A percentile compares a stretch with the other conserved stretches of the same genome.
Conservation (phyloP, 2,329 filamentous ascomycete genomes). For the Knufia fluminis region DNA sequence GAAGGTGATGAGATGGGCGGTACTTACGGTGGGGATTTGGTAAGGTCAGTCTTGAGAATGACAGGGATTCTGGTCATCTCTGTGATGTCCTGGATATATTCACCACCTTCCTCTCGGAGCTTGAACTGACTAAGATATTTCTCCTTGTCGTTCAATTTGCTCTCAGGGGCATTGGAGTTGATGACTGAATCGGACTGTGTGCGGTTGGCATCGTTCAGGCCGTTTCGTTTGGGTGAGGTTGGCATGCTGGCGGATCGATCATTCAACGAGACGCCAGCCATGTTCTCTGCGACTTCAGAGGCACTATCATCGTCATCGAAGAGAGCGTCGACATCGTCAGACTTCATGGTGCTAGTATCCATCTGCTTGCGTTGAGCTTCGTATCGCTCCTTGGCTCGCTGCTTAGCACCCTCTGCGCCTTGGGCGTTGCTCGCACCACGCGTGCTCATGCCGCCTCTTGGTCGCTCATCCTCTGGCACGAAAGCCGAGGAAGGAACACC, state of each 20-base stretch:
- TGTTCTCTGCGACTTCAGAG: constrained; percentile 80
- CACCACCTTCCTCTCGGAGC: constrained; percentile 81
- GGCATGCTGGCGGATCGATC: constrained; percentile 94
- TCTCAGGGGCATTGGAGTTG: constrained; percentile 60
- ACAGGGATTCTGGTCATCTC: constrained; percentile 98
- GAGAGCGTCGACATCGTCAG: constrained; percentile 86
- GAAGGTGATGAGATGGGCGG: neutral
- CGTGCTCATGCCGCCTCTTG: constrained; percentile 67
- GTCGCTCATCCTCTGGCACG: constrained; percentile 91
- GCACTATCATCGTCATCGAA: constrained; percentile 88
- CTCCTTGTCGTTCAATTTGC: constrained; percentile 82
- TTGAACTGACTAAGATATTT: constrained; percentile 88
- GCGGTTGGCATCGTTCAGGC: constrained; percentile 63
- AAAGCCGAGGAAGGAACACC: constrained; percentile 93
- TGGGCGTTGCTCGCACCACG: constrained; percentile 66
- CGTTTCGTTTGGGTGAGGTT: constrained; percentile 73
- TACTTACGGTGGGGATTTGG: constrained; percentile 98
- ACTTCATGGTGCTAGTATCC: constrained; percentile 87
- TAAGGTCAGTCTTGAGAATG: constrained; percentile 94
- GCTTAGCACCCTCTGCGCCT: constrained; percentile 73
- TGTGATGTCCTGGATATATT: constrained; percentile 95
- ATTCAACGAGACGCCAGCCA: constrained; percentile 79
- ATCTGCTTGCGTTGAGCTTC: constrained; percentile 89
- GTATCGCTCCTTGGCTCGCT: constrained; percentile 74
- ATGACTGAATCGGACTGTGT: constrained; percentile 79